Evolutionary conservation across 805 yeast genomes (phyloP), one percentile per base, ranked within the genome.

Genomic region (Torulaspora delbrueckii): DNA sequence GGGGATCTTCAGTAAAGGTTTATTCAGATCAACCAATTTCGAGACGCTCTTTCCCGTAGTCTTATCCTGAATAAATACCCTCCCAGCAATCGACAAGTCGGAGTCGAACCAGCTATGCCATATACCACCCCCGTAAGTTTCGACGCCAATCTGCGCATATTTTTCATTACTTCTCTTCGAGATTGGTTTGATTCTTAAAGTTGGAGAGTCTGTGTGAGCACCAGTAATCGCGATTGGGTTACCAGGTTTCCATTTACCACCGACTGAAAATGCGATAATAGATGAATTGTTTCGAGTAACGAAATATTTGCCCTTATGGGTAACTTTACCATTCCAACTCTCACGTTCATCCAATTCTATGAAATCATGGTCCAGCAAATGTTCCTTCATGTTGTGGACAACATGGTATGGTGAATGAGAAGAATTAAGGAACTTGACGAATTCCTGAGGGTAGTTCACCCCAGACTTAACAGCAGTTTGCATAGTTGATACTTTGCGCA

Each of bases 81-180:
- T 75, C 12, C 99, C 99, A 7, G 97, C 98, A 48, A 89, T 71
- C 31, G 91, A 76, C 56, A 93, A 74, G 64, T 91, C 97, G 48
- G 97, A 79, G 65, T 91, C 99, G 60, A 93, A 91, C 97, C 98
- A 91, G 4, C 96, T 79, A 62, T 87, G 96, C 81, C 97, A 93
- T 45, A 90, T 81, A 41, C 96, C 93, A 28, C 98, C 98, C 46
- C 99, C 98, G 60, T 91, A 91, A 40, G 83, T 78, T 66, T 93
- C 98, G 8, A 93, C 95, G 31, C 96, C 98, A 14, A 93, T 80
- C 64, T 90, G 96, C 45, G 80, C 75, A 58, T 81, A 91, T 1
- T 95, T 95, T 56, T 86, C 90, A 13, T 73, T 69, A 8, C 70
- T 65, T 54, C 77, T 78, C 59, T 82, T 80, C 19, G 96, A 85